Conservation (phyloP, 257 asterid species). For the Oldenlandia corymbosa region DNA sequence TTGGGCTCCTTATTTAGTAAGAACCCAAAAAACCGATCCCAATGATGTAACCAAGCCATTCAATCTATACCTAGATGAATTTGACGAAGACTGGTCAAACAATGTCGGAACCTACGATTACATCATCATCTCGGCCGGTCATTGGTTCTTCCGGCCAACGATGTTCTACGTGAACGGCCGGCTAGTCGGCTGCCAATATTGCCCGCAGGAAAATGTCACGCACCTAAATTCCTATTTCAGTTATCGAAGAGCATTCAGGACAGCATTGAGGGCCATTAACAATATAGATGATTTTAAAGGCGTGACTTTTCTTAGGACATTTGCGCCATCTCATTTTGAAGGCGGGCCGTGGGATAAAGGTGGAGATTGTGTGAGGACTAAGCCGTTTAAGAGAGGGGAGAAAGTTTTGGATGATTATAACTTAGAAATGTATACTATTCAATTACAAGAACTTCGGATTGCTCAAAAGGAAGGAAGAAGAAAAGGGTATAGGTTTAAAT, state of each 20-base stretch:
- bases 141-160: slow-evolving; percentile 90
- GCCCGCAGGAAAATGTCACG: slow-evolving; percentile 42
- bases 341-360: slow-evolving; percentile 81
- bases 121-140: slow-evolving; percentile 80
- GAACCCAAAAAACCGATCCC: slow-evolving; percentile 32
- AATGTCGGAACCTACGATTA: slow-evolving; percentile 44
- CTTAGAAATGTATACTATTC: slow-evolving; percentile 56
- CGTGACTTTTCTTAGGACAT: slow-evolving; percentile 48
- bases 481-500: slow-evolving; percentile 33
- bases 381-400: slow-evolving; percentile 48
- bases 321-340: slow-evolving; percentile 89
- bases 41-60: slow-evolving; percentile 52
- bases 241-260: slow-evolving; percentile 73
- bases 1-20: slow-evolving; percentile 75
- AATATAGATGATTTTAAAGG: slow-evolving; percentile 34
- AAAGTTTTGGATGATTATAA: slow-evolving; percentile 42
- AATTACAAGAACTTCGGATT: slow-evolving; percentile 58
- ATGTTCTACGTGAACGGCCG: slow-evolving; percentile 44
- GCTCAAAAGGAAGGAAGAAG: slow-evolving; percentile 57
- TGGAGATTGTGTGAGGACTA: slow-evolving; percentile 64
- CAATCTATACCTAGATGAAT: slow-evolving; percentile 66
- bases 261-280: slow-evolving; percentile 59
- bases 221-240: slow-evolving; percentile 55
- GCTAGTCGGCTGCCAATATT: slow-evolving; percentile 71
- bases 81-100: slow-evolving; percentile 51